Conservation (phyloP, 495 filamentous ascomycete genomes). For the Aspergillus biplanus region DNA sequence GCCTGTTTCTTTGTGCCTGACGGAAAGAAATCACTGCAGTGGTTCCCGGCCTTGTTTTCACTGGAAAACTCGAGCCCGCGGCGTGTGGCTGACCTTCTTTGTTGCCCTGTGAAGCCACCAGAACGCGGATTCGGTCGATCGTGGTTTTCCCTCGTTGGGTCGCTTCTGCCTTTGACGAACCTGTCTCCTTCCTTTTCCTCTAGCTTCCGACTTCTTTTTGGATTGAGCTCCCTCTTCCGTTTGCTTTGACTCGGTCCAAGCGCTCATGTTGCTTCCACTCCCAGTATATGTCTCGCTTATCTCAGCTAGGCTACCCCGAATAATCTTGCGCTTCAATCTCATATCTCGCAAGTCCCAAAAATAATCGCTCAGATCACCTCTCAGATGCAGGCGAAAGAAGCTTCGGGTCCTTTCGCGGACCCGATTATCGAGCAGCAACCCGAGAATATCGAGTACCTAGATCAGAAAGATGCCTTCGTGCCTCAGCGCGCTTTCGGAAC, state of each 20-base stretch:
- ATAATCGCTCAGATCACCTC: not conserved
- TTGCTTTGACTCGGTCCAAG: not conserved
- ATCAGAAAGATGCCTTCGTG: conserved; percentile 25
- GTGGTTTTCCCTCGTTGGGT: not conserved
- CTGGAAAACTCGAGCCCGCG: not conserved
- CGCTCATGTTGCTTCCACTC: not conserved
- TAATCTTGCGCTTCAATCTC: not conserved
- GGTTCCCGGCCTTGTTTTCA: not conserved
- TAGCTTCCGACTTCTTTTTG: not conserved
- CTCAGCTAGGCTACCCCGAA: not conserved
- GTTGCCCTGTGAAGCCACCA: not conserved
- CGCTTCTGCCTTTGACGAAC: not conserved
- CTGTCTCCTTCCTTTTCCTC: not conserved
- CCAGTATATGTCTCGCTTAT: not conserved
- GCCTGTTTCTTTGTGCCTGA: conserved; percentile 8
- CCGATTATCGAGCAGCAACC: conserved; percentile 6
- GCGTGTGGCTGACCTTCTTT: conserved; percentile 10
- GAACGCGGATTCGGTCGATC: not conserved
- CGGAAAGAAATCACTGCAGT: too few species aligned
- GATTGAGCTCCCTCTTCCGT: not conserved
- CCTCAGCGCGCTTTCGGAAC: conserved; percentile 35
- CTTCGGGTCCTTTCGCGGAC: conserved; percentile 14
- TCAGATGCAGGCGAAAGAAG: conserved; percentile 24
- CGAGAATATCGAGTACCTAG: conserved; percentile 25
- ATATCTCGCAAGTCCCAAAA: not conserved